Evolutionary conservation across 306 rosid genomes (phyloP).

Genomic region (Elaeagnus macrophylla): DNA sequence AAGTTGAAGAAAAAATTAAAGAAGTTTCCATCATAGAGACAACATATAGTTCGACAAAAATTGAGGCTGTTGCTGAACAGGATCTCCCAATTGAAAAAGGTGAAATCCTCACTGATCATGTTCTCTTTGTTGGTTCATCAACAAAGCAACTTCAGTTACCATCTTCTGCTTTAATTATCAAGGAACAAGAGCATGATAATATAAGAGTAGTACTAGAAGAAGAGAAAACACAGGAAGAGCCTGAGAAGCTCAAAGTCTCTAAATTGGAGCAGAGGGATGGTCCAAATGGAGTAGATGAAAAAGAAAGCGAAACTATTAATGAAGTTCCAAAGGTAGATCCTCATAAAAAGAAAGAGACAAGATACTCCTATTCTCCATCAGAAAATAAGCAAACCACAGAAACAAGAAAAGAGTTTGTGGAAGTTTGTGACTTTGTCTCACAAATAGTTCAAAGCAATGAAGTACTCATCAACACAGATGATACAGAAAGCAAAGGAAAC

Average conservation of each 20-base stretch:
- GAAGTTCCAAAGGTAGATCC: conserved; percentile 6
- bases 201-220: neutral
- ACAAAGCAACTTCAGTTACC: conserved; percentile 12
- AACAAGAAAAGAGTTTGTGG: neutral
- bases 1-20: conserved; percentile 9
- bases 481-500: conserved; percentile 11
- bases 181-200: conserved; percentile 1
- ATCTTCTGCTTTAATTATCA: neutral
- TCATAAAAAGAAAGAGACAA: neutral
- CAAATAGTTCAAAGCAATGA: conserved; percentile 11
- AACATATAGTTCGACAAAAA: neutral
- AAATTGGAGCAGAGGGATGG: neutral
- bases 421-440: conserved; percentile 4
- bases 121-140: neutral
- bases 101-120: conserved; percentile 7
- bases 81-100: conserved; percentile 5
- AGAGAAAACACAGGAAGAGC: conserved; percentile 8
- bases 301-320: conserved; percentile 4
- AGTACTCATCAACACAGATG: conserved; percentile 14
- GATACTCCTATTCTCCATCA: conserved; percentile 4
- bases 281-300: neutral
- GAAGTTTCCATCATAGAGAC: conserved; percentile 7
- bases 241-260: conserved; percentile 12
- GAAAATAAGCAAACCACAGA: conserved; percentile 7
- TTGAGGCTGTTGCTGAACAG: conserved; percentile 1